Percentiles rank a stretch among this genome's conserved stretches.
Evolutionary conservation across 192 early-diverging fungal species (phyloP).

Genomic region (Umbelopsis sp.): DNA sequence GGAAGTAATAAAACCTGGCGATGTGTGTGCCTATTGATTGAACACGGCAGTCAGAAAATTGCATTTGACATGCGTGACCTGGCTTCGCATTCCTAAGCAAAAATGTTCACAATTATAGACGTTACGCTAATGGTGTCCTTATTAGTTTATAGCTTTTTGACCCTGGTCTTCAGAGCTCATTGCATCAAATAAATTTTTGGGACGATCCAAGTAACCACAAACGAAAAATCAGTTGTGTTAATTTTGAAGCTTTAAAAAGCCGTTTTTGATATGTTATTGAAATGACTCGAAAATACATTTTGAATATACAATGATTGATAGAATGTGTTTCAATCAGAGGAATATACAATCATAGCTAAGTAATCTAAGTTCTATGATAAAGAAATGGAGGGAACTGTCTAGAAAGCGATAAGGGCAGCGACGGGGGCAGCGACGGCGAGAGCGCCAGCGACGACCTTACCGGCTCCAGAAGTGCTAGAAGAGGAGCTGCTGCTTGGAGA

Average conservation of each 20-base stretch:
- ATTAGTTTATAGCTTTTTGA: no score
- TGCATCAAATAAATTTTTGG: background rate
- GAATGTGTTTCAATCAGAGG: slow-evolving; percentile 11
- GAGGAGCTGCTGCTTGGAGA: background rate
- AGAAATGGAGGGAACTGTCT: background rate
- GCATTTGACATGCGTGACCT: no score
- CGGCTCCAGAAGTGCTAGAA: slow-evolving; percentile 5
- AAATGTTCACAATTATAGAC: no score
- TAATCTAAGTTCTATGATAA: slow-evolving; percentile 6
- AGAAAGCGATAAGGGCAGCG: background rate
- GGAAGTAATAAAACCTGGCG: no score
- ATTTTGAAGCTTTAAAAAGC: background rate
- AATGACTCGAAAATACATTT: slow-evolving; percentile 1
- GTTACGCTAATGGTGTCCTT: no score
- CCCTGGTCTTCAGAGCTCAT: background rate
- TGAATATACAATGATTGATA: slow-evolving; percentile 19
- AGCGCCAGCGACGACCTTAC: slow-evolving; percentile 1
- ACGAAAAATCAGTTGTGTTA: background rate
- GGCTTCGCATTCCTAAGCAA: no score
- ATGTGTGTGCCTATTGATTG: no score
- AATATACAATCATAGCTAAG: slow-evolving; percentile 17
- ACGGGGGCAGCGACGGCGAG: slow-evolving; percentile 2
- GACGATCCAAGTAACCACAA: background rate
- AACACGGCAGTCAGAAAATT: no score
- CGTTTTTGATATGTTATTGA: background rate